These are phyloP conservation scores for Podospora conica DNA, from an alignment of 495 filamentous ascomycete genomes.

Conservation along the genomic window DNA sequence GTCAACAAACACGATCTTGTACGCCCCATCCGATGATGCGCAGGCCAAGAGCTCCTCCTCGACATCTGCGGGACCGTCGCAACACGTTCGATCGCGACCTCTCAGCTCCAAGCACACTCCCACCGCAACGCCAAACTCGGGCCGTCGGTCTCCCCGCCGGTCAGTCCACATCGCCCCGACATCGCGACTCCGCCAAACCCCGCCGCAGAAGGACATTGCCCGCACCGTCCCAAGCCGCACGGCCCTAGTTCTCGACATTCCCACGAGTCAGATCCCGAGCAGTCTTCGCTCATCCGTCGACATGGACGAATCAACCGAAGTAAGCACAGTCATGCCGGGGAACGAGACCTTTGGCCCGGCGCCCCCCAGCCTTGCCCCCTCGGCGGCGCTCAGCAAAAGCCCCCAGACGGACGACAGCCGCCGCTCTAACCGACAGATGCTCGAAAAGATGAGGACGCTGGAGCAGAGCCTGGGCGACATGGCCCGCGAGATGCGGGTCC, in stretches of 20 bases:
- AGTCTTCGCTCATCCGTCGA: constrained; percentile 52
- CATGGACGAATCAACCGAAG: constrained; percentile 63
- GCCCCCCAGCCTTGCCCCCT: constrained; percentile 68
- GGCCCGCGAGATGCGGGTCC: constrained; percentile 72
- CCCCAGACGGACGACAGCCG: constrained; percentile 55
- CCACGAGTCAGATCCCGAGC: constrained; percentile 10
- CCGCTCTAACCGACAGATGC: constrained; percentile 69
- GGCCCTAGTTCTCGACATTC: constrained; percentile 26
- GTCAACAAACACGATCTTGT: constrained; percentile 74
- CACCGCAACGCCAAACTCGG: constrained; percentile 21
- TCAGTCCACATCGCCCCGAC: constrained; percentile 28
- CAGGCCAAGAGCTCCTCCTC: constrained; percentile 43
- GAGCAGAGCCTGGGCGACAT: constrained; percentile 83
- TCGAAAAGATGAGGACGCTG: constrained; percentile 86
- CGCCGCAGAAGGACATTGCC: constrained; percentile 45
- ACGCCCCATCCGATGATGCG: constrained; percentile 46
- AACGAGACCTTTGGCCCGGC: constrained; percentile 59
- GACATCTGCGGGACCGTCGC: constrained; percentile 34
- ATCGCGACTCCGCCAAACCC: constrained; percentile 43
- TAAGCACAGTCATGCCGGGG: constrained; percentile 46
- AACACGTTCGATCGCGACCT: constrained; percentile 25
- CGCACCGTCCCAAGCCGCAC: constrained; percentile 41
- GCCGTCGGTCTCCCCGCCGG: constrained; percentile 47
- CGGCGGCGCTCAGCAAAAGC: constrained; percentile 34
- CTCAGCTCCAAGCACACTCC: constrained; percentile 34